A percentile compares a stretch with the other conserved stretches of the same genome.
Conservation (phyloP, 1,139 yeast species). For the Hansenula sp. region DNA sequence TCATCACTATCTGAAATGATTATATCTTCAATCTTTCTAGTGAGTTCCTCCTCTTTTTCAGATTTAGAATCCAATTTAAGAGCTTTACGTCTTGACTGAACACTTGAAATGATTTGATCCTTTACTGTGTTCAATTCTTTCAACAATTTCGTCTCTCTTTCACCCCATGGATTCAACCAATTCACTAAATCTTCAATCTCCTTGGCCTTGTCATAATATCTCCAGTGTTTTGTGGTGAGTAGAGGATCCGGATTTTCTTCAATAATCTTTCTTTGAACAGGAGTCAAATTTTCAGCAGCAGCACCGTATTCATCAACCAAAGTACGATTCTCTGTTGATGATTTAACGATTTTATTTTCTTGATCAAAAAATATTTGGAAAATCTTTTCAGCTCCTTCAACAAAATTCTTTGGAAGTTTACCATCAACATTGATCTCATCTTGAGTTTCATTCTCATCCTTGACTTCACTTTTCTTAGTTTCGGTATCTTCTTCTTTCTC, state of each 20-base stretch:
- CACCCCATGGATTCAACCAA: slow-evolving; percentile 78
- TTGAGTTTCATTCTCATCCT: slow-evolving; percentile 23
- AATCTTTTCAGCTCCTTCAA: slow-evolving; percentile 19
- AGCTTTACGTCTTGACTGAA: slow-evolving; percentile 55
- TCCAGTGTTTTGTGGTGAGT: slow-evolving; percentile 56
- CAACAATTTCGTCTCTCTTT: slow-evolving; percentile 61
- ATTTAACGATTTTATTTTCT: slow-evolving; percentile 11
- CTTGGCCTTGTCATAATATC: slow-evolving; percentile 59
- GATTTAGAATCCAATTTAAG: slow-evolving; percentile 38
- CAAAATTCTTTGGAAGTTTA: slow-evolving; percentile 17
- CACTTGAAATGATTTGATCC: slow-evolving; percentile 51
- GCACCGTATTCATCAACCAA: slow-evolving; percentile 42
- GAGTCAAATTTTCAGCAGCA: slow-evolving; percentile 28
- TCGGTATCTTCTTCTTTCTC: slow-evolving; percentile 9
- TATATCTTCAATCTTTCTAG: slow-evolving; percentile 34
- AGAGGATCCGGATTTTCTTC: slow-evolving; percentile 65
- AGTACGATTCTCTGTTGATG: slow-evolving; percentile 8
- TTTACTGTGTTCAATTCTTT: slow-evolving; percentile 57
- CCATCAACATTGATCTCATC: slow-evolving; percentile 19
- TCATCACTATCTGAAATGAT: slow-evolving; percentile 30
- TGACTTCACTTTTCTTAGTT: slow-evolving; percentile 15
- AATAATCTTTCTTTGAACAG: slow-evolving; percentile 56
- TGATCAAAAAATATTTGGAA: slow-evolving; percentile 25
- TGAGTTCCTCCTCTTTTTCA: slow-evolving; percentile 38
- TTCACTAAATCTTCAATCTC: slow-evolving; percentile 52